Percentiles rank a stretch among this genome's conserved stretches.
phyloP scores from a whole-genome alignment of 495 filamentous ascomycete genomes.

The Penicillium simplicissimum region DNA sequence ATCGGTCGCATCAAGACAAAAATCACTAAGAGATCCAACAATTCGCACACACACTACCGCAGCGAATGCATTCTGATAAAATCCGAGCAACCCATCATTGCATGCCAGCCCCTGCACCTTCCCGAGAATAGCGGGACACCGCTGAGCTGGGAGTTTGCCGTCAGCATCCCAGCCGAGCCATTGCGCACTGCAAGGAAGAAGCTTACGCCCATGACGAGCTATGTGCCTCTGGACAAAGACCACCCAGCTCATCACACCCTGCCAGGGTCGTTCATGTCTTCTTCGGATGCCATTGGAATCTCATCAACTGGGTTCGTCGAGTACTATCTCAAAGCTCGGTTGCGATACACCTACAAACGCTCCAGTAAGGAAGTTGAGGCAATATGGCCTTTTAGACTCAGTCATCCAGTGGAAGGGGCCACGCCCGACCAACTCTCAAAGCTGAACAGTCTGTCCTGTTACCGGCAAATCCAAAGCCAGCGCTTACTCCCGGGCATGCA shows the following conservation, averaged over 20 bases:
- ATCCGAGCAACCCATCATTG: neutral
- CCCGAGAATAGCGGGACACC: neutral
- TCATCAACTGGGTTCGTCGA: constrained; percentile 3
- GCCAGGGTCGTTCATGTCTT: constrained; percentile 3
- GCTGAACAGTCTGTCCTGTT: neutral
- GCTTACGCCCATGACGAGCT: neutral
- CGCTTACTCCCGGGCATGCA: constrained; percentile 17
- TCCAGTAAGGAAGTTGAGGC: neutral
- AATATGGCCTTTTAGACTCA: constrained; percentile 7
- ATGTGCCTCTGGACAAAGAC: neutral
- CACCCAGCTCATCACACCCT: neutral
- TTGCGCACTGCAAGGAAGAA: neutral
- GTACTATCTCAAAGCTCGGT: constrained; percentile 12
- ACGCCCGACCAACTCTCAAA: neutral
- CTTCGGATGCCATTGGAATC: neutral
- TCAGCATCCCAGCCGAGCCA: constrained; percentile 2
- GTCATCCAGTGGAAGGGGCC: neutral
- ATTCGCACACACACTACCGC: neutral
- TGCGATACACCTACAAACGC: constrained; percentile 6
- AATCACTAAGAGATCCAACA: neutral
- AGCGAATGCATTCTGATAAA: neutral
- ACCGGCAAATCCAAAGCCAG: constrained; percentile 8
- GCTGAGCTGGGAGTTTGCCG: constrained; percentile 7
- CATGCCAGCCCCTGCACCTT: constrained; percentile 4
- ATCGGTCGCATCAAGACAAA: constrained; percentile 9